Evolutionary conservation across 179 eudicot species (phyloP).

Genomic region (Amaranthus tricolor): DNA sequence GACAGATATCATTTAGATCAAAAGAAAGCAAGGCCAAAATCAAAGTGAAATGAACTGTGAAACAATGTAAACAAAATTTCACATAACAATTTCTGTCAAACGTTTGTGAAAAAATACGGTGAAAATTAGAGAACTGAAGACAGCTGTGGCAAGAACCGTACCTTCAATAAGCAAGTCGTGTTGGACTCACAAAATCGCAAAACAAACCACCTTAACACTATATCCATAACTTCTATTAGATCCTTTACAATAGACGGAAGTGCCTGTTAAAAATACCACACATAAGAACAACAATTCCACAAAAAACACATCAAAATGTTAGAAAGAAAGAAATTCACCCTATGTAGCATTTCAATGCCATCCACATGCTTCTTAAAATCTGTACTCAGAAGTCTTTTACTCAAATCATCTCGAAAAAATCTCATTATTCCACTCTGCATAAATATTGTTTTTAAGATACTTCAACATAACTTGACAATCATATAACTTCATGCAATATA

Average conservation of each 20-base stretch:
- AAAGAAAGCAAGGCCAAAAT: no score
- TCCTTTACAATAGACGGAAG: constrained; percentile 75
- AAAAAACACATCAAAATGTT: not conserved
- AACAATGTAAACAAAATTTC: no score
- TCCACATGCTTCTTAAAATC: constrained; percentile 97
- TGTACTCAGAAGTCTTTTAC: constrained; percentile 72
- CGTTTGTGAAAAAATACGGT: no score
- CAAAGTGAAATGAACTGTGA: no score
- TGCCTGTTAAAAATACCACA: constrained; percentile 44
- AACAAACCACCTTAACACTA: constrained; percentile 91
- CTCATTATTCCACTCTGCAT: constrained; percentile 71
- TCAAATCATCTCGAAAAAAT: constrained; percentile 89
- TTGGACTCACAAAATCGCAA: constrained; percentile 90
- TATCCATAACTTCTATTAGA: constrained; percentile 76
- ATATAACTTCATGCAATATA: not conserved
- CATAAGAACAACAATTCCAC: constrained; percentile 11
- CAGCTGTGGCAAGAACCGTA: constrained; percentile 17
- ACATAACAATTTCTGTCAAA: no score
- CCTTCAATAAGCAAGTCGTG: constrained; percentile 94
- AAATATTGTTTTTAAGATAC: constrained; percentile 4
- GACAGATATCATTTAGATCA: not conserved
- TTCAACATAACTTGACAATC: not conserved
- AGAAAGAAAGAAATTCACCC: constrained; percentile 45
- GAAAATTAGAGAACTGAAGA: not conserved
- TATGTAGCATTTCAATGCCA: constrained; percentile 94